phyloP scores from a whole-genome alignment of 208 protist species.

The Naegleria lovaniensis region DNA sequence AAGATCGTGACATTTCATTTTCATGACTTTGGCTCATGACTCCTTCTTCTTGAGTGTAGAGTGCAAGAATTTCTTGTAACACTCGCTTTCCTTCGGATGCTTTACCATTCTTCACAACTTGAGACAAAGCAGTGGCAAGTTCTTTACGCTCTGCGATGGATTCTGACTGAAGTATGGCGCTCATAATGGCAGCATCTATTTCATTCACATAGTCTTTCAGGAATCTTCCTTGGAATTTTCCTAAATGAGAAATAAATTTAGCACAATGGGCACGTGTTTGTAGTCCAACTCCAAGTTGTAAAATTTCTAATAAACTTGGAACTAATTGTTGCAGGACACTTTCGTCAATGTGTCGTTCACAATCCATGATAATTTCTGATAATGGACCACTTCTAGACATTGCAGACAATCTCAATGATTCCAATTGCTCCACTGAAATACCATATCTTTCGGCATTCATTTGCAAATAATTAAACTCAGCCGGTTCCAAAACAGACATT shows the following conservation, averaged over 20 bases:
- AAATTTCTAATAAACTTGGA: conserved; percentile 12
- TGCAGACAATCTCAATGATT: not conserved
- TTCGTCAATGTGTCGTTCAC: conserved; percentile 15
- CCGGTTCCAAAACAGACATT: conserved; percentile 9
- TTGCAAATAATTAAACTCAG: not conserved
- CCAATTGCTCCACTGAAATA: conserved; percentile 1
- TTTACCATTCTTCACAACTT: not conserved
- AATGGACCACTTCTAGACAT: not conserved
- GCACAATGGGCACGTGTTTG: not conserved
- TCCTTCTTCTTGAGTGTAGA: not conserved
- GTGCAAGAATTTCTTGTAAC: not conserved
- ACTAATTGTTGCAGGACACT: not conserved
- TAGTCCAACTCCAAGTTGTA: not conserved
- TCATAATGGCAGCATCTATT: not conserved
- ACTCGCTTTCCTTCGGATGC: not conserved
- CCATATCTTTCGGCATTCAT: not conserved
- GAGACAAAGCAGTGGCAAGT: not conserved
- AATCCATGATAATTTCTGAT: not conserved
- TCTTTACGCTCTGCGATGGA: not conserved
- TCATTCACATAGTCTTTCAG: not conserved
- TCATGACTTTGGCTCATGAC: not conserved
- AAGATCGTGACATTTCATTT: not conserved
- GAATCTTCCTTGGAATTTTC: not conserved
- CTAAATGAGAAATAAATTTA: not conserved
- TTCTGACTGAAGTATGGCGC: not conserved